phyloP scores from a whole-genome alignment of 2,329 filamentous ascomycete genomes.

The Graphiopsis chlorocephala region DNA sequence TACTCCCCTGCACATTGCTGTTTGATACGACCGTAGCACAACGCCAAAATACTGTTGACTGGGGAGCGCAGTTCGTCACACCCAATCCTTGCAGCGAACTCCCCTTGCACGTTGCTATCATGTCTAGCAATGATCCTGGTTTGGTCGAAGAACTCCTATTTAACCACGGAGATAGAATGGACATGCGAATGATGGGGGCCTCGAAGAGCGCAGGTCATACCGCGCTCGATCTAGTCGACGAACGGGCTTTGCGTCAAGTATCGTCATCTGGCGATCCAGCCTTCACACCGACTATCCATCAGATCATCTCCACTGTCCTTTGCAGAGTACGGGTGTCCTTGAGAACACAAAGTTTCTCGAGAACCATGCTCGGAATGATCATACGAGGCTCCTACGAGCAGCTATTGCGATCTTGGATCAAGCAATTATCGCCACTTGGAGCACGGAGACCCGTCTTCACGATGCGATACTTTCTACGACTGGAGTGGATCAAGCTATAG shows the following conservation, averaged over 20 bases:
- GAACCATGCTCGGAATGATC: too few relatives aligned
- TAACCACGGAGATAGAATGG: neutral
- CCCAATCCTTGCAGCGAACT: neutral
- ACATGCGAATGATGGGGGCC: neutral
- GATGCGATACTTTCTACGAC: too few relatives aligned
- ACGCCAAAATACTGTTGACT: neutral
- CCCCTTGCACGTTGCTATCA: neutral
- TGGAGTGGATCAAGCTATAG: too few relatives aligned
- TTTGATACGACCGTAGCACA: neutral
- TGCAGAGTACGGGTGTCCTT: neutral
- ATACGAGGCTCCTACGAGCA: too few relatives aligned
- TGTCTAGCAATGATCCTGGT: neutral
- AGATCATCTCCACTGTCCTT: neutral
- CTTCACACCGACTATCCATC: neutral
- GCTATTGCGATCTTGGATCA: too few relatives aligned
- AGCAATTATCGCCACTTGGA: too few relatives aligned
- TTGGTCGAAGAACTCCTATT: neutral
- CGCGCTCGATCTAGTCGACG: neutral
- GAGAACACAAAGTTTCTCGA: too few relatives aligned
- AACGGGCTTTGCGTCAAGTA: neutral
- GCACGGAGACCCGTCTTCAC: too few relatives aligned
- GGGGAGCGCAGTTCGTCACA: neutral
- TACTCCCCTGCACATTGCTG: neutral
- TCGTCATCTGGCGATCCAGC: neutral
- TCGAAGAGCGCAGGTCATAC: neutral